phyloP scores from a whole-genome alignment of 495 filamentous ascomycete genomes.

The Aspergillus wentii region DNA sequence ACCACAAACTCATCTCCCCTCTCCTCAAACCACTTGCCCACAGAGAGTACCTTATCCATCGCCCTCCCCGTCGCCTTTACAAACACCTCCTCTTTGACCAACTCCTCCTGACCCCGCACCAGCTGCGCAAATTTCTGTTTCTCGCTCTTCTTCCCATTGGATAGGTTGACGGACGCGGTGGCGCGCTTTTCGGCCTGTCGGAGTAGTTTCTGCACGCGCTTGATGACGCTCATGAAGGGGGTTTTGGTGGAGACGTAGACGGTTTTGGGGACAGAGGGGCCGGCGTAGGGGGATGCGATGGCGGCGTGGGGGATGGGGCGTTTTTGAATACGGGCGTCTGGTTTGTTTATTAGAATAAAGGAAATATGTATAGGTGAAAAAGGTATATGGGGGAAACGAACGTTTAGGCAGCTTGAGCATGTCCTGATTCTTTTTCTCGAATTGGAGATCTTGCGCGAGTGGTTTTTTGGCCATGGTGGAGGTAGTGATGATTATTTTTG shows the following conservation, averaged over 20 bases:
- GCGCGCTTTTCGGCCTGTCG: conserved; percentile 56
- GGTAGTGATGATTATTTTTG: neutral
- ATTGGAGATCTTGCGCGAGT: conserved; percentile 28
- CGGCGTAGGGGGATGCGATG: conserved; percentile 53
- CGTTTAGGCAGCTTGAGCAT: conserved; percentile 36
- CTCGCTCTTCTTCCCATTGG: conserved; percentile 36
- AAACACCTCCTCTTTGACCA: conserved; percentile 55
- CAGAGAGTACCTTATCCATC: conserved; percentile 62
- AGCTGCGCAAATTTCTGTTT: conserved; percentile 30
- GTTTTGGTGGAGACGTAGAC: conserved; percentile 76
- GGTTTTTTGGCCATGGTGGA: conserved; percentile 21
- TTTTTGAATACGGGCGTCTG: conserved; percentile 50
- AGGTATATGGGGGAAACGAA: conserved; percentile 10
- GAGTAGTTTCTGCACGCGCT: conserved; percentile 73
- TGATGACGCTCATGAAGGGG: conserved; percentile 77
- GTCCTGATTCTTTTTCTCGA: conserved; percentile 36
- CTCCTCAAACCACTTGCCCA: conserved; percentile 61
- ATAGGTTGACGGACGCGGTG: conserved; percentile 33
- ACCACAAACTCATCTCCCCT: conserved; percentile 51
- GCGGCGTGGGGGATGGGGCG: conserved; percentile 68
- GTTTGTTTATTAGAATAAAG: neutral
- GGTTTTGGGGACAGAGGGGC: conserved; percentile 48
- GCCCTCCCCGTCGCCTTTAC: conserved; percentile 77
- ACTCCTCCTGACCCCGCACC: conserved; percentile 32
- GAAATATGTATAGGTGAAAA: neutral